Base-by-base conservation (phyloP, 768 basidiomycete species). In the Panaeolus papilionaceus region DNA sequence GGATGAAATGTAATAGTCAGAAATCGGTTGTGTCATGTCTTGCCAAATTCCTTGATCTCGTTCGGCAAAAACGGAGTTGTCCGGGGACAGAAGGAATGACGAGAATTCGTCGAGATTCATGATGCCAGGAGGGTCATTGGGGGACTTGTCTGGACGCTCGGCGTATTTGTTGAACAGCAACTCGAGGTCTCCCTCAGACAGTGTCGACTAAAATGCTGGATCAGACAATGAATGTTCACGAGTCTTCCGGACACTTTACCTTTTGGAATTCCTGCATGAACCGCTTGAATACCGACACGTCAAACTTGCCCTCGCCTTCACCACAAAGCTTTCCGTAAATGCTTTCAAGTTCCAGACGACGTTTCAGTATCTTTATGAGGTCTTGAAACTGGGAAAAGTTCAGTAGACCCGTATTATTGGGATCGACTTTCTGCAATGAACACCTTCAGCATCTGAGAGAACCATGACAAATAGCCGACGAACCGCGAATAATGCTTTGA, bases 1-100 rank as follows among this genome's bases (percentile, higher is more conserved):
- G 18, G 93, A 94, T 5, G 94, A 95, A 73, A 98, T 89, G 74
- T 85, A 96, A 62, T 99, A 99, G 66, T 98, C 94, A 0, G 89
- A 85, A 10, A 99, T 80, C 1, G 97, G 95, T 1, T 87, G 84
- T 0, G 92, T 91, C 98, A 99, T 98, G 74, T 97, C 92, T 58
- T 95, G 93, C 74, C 82, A 83, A 12, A 88, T 79, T 33, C 79
- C 79, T 37, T 70, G 73, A 63, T 82, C 74, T 63, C 80, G 83
- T 77, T 76, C 88, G 76, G 74, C 76, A 70, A 85, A 84, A 0
- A 80, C 81, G 3, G 89, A 82, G 73, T 98, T 98, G 71, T 95
- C 92, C 0, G 86, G 78, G 2, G 96, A 96, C 16, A 92, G 79
- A 0, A 99, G 85, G 80, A 95, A 98, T 0, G 92, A 81, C 0